phyloP scores from a whole-genome alignment of 352 stramenopile genomes.

The Phytopythium kandeliae region DNA sequence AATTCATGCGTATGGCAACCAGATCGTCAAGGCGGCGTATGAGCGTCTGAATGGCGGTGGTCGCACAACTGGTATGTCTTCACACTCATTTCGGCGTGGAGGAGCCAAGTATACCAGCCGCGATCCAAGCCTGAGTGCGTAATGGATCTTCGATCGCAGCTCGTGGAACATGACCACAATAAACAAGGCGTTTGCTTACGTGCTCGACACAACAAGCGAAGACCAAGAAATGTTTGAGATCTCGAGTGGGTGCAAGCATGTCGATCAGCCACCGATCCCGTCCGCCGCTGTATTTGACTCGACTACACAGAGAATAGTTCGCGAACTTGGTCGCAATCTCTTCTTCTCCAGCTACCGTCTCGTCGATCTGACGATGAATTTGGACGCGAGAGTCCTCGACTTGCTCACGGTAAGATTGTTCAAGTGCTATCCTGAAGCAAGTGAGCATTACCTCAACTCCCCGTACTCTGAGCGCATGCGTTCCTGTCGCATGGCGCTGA shows the following conservation, averaged over 20 bases:
- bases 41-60: neutral
- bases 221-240: slow-evolving; percentile 19
- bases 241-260: slow-evolving; percentile 12
- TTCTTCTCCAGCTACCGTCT: neutral
- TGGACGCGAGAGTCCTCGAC: neutral
- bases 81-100: slow-evolving; percentile 21
- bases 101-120: slow-evolving; percentile 16
- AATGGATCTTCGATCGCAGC: slow-evolving; percentile 26
- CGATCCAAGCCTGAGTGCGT: slow-evolving; percentile 4
- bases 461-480: neutral
- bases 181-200: slow-evolving; percentile 21
- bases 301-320: neutral
- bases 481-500: neutral
- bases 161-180: slow-evolving; percentile 17
- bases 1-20: slow-evolving; percentile 16
- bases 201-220: slow-evolving; percentile 27
- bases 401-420: neutral
- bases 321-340: neutral
- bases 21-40: slow-evolving; percentile 6
- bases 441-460: neutral
- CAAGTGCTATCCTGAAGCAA: neutral
- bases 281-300: neutral
- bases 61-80: slow-evolving; percentile 7
- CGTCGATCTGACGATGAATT: neutral
- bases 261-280: neutral